Evolutionary conservation across 176 grass and related monocot genomes (phyloP).

Genomic region (Juncus inflexus): DNA sequence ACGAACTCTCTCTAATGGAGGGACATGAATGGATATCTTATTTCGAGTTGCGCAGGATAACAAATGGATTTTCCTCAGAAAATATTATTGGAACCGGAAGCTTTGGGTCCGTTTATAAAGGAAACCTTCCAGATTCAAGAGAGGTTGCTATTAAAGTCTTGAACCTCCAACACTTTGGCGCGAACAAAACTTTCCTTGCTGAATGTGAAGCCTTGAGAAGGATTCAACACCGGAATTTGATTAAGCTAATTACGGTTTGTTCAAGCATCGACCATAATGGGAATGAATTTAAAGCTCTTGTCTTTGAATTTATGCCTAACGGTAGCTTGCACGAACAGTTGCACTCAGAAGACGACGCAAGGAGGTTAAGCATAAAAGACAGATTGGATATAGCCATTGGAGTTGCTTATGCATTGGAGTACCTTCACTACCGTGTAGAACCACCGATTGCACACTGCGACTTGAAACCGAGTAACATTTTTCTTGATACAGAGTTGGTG

Average conservation of each 20-base stretch:
- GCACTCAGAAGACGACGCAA: conserved; percentile 5
- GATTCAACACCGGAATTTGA: conserved; percentile 46
- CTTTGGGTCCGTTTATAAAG: conserved; percentile 44
- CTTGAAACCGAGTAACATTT: no score
- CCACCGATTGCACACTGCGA: no score
- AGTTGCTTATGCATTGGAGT: conserved; percentile 40
- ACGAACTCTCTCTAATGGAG: background rate
- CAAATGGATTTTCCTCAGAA: conserved; percentile 29
- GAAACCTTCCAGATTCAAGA: background rate
- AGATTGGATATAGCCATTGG: conserved; percentile 34
- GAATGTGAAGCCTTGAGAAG: conserved; percentile 54
- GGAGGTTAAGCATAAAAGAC: conserved; percentile 18
- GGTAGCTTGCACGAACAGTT: conserved; percentile 46
- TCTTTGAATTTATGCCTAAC: conserved; percentile 14
- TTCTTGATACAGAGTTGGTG: background rate
- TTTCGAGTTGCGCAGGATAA: conserved; percentile 34
- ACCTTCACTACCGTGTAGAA: conserved; percentile 30
- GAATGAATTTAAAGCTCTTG: conserved; percentile 38
- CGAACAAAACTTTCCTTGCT: no score
- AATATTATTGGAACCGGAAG: conserved; percentile 12
- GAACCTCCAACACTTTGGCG: conserved; percentile 15
- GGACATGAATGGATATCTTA: conserved; percentile 21
- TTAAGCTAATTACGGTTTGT: conserved; percentile 35
- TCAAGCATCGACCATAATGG: conserved; percentile 25
- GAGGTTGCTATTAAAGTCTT: conserved; percentile 44